These are phyloP conservation scores for Colletotrichum eleusines DNA, from an alignment of 2,329 filamentous ascomycete species.

Conservation along the genomic window DNA sequence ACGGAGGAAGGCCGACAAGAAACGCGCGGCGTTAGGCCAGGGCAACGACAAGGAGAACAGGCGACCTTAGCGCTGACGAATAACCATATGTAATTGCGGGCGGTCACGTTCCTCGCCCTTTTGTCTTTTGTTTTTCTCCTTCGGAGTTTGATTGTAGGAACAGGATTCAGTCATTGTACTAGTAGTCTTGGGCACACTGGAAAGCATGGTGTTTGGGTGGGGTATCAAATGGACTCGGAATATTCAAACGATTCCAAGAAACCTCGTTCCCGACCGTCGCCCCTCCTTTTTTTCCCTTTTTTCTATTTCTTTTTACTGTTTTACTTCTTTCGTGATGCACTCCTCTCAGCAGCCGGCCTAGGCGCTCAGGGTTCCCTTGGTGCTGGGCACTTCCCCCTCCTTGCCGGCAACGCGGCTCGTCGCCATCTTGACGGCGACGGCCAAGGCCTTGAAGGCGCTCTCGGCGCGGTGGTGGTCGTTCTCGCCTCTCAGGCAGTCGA, in stretches of 20 bases:
- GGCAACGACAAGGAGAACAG: conserved; percentile 66
- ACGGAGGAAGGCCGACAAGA: conserved; percentile 65
- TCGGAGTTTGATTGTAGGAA: conserved; percentile 30
- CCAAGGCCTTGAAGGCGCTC: conserved; percentile 96
- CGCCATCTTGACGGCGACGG: conserved; percentile 84
- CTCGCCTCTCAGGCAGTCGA: conserved; percentile 88
- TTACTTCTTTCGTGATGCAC: not conserved
- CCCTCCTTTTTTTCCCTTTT: conserved; percentile 10
- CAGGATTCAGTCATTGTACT: conserved; percentile 36
- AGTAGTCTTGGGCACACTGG: conserved; percentile 28
- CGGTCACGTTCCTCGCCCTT: conserved; percentile 30
- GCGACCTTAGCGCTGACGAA: conserved; percentile 48
- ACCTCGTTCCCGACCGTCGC: conserved; percentile 15
- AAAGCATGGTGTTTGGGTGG: conserved; percentile 43
- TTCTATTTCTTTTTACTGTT: conserved; percentile 16
- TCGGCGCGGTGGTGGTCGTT: conserved; percentile 98
- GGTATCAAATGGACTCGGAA: conserved; percentile 35
- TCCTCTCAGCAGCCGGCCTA: conserved; percentile 2
- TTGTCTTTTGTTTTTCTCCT: not conserved
- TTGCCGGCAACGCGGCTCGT: conserved; percentile 80
- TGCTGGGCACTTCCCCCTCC: conserved; percentile 94
- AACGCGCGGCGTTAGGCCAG: conserved; percentile 50
- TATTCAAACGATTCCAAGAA: conserved; percentile 27
- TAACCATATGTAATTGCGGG: conserved; percentile 12
- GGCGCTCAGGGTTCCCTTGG: conserved; percentile 87